A percentile compares a stretch with the other conserved stretches of the same genome.
phyloP scores from a whole-genome alignment of 768 basidiomycete species.

The Naganishia vaughanmartiniae region DNA sequence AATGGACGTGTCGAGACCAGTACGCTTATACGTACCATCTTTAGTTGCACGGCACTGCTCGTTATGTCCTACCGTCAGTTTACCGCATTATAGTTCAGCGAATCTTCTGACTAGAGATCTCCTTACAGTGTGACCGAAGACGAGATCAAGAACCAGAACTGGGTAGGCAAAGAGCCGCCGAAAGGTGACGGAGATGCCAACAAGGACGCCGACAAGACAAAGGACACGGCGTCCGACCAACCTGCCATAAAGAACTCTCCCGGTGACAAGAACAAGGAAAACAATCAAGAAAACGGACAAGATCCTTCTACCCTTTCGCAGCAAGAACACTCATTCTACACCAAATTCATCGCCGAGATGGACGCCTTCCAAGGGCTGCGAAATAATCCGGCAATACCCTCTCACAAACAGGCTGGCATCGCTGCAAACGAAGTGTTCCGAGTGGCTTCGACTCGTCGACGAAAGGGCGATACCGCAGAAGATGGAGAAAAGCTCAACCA shows the following conservation, averaged over 20 bases:
- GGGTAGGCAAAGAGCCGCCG: conserved; percentile 26
- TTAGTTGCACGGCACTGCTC: conserved; percentile 17
- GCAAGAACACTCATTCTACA: conserved; percentile 17
- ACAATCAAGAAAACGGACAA: conserved; percentile 26
- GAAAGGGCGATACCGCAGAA: not conserved
- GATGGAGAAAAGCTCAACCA: not conserved
- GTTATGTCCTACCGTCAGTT: conserved; percentile 25
- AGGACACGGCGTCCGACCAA: not conserved
- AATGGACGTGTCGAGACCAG: not conserved
- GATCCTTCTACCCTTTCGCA: conserved; percentile 9
- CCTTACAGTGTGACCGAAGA: conserved; percentile 23
- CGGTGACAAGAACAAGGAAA: conserved; percentile 18
- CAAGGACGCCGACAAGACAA: conserved; percentile 1
- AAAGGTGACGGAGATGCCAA: not conserved
- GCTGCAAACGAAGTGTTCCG: not conserved
- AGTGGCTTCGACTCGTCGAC: not conserved
- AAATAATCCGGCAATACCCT: conserved; percentile 22
- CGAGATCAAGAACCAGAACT: conserved; percentile 28
- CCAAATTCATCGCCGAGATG: conserved; percentile 16
- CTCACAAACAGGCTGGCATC: conserved; percentile 3
- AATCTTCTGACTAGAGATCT: not conserved
- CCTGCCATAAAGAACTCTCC: not conserved
- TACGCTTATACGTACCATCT: not conserved
- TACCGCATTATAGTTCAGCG: not conserved
- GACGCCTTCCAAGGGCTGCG: conserved; percentile 3